Evolutionary conservation across 495 filamentous ascomycete species (phyloP).

Genomic region (Podospora comata): DNA sequence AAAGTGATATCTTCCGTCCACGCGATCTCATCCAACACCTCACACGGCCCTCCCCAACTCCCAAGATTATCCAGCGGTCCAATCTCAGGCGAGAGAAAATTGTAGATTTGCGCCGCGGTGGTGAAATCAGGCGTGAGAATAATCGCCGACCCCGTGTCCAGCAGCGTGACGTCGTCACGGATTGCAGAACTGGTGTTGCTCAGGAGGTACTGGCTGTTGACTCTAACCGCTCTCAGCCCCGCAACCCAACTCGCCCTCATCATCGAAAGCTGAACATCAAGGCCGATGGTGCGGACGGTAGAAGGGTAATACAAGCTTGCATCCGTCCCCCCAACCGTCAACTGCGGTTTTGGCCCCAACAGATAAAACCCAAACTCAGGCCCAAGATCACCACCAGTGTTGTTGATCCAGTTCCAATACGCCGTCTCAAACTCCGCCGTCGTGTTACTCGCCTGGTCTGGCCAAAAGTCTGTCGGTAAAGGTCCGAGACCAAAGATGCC

Average conservation of each 20-base stretch:
- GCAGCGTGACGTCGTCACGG: constrained; percentile 16
- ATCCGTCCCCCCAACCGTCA: constrained; percentile 37
- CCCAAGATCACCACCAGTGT: constrained; percentile 19
- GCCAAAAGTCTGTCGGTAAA: constrained; percentile 1
- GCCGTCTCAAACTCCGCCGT: constrained; percentile 1
- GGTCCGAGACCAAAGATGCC: constrained; percentile 35
- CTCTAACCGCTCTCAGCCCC: constrained; percentile 14
- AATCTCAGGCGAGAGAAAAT: constrained; percentile 22
- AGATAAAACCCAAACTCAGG: constrained; percentile 26
- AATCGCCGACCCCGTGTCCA: constrained; percentile 28
- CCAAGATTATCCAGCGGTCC: constrained; percentile 22
- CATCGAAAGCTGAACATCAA: constrained; percentile 18
- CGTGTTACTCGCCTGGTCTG: background rate
- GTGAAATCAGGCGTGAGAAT: constrained; percentile 24
- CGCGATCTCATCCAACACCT: constrained; percentile 14
- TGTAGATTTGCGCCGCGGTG: constrained; percentile 26
- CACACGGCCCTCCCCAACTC: constrained; percentile 27
- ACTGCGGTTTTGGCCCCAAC: constrained; percentile 25
- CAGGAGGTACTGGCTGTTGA: constrained; percentile 10
- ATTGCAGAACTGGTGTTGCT: constrained; percentile 1
- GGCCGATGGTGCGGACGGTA: constrained; percentile 19
- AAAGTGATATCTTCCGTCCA: constrained; percentile 16
- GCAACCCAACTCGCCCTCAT: constrained; percentile 18
- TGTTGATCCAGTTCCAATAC: constrained; percentile 20
- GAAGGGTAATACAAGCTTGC: constrained; percentile 24